Evolutionary conservation across 1,139 yeast genomes (phyloP), one percentile per base, ranked within the genome.

Genomic region (Candida neerlandica): DNA sequence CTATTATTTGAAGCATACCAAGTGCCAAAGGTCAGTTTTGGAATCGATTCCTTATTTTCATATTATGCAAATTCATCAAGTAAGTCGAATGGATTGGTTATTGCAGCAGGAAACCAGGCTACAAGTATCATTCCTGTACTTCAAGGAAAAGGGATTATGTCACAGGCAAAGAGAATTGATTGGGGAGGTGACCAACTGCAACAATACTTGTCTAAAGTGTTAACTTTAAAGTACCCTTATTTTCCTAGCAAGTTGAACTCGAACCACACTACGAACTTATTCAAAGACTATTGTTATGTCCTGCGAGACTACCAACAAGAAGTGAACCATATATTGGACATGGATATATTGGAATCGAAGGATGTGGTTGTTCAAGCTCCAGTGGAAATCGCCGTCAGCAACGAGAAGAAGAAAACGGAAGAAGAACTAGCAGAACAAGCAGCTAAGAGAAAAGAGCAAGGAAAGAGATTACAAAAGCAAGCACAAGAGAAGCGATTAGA

Each of bases 171-270:
- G 60, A 75, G 98, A 59, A 82, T 95, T 41, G 92, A 90, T 62
- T 90, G 95, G 89, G 99, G 98, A 49, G 98, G 97, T 6, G 81
- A 82, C 53, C 88, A 82, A 48, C 80, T 92, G 1, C 82, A 80
- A 32, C 82, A 78, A 45, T 92, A 78, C 58, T 67, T 94, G 63
- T 81, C 78, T 51, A 80, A 76, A 56, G 75, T 88, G 32, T 69
- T 95, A 45, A 77, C 85, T 1, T 74, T 95, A 61, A 95, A 95
- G 63, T 95, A 95, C 66, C 99, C 99, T 0, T 86, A 85, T 58
- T 94, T 91, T 64, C 98, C 99, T 3, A 71, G 88, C 1, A 86
- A 84, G 57, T 70, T 94, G 48, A 77, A 84, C 7, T 69, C 71
- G 11, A 71, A 77, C 48, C 96, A 94, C 62, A 79, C 87, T 4